Evolutionary conservation across 768 basidiomycete species (phyloP), one percentile per base, ranked within the genome.

Genomic region (Infundibulicybe gibba): DNA sequence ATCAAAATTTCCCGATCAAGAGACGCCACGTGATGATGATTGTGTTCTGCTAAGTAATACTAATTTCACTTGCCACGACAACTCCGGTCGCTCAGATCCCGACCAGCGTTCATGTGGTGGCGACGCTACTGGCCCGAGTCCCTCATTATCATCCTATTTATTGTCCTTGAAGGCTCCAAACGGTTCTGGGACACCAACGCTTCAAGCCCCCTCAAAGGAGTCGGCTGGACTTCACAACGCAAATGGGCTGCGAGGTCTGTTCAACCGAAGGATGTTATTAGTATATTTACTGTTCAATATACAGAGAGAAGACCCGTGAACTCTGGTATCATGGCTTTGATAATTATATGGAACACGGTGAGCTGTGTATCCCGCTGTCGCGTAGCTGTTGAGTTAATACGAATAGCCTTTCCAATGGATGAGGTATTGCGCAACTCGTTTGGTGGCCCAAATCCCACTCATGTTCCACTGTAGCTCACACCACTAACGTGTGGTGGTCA

Each of bases 241-340:
- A 86, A 83, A 61, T 61, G 75, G 40, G 69, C 70, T 13, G 71
- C 74, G 54, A 76, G 83, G 84, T 83, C 57, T 46, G 76, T 60
- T 46, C 30, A 14, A 34, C 19, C 13, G 16, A 43, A 6, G 1
- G 41, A 32, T 16, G 8, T 41, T 20, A 34, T 17, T 38, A 14
- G 44, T 31, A 32, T 48, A 32, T 32, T 30, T 25, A 32, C 13
- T 9, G 40, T 48, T 32, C 20, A 25, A 25, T 38, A 38, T 32
- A 5, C 53, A 92, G 90, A 39, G 78, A 90, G 54, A 75, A 74
- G 57, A 83, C 82, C 8, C 80, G 85, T 38, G 80, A 86, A 45
- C 68, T 95, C 4, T 97, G 90, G 87, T 85, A 90, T 59, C 93
- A 95, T 71, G 94, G 93, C 0, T 97, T 85, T 58, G 65, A 90